Base-by-base conservation (phyloP, 495 filamentous ascomycete species). In the Annulohypoxylon stygium region DNA sequence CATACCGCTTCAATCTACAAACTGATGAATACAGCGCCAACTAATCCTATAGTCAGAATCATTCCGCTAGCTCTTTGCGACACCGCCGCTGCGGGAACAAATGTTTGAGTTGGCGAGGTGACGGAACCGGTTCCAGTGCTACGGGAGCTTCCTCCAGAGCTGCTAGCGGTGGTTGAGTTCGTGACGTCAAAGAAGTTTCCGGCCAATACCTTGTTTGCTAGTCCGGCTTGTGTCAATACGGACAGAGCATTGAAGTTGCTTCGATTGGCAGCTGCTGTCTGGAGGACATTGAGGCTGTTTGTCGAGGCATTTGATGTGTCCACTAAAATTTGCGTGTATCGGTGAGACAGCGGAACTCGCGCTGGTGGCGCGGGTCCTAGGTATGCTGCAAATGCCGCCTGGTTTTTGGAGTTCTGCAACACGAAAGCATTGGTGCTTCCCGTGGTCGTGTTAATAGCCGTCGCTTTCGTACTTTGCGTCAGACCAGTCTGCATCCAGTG, bases 101-200 rank as follows among this genome's bases (percentile, higher is more conserved):
- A 67, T 18, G 62, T 67, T 34, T 60, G 60, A 18, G 65, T 73
- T 36, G 71, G 65, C n/a, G 10, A 3, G 12, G 12, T 53, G 9
- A 48, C 57, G 36, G 66, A 16, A 30, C 57, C 62, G 16, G 66
- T 70, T 62, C 60, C 72, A n/a, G 62, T 65, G n/a, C 26, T 70
- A 12, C 55, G 65, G 51, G 20, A 25, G 48, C 48, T 26, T 11
- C 48, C 48, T 20, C 41, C 63, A n/a, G 61, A 59, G 26, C 53
- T 51, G 34, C 48, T 36, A 5, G 69, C 66, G 30, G 57, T 62
- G 33, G 76, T 65, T n/a, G 74, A 70, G 61, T 85, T 85, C 10
- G 81, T 84, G 16, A 84, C 83, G 47, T 83, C 82, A 65, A 77
- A 85, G 58, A 75, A 84, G 65, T 83, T 85, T n/a, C 79, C 83